Evolutionary conservation across 139 green algal genomes (phyloP).

Genomic region (Limnomonas spitsbergensis): DNA sequence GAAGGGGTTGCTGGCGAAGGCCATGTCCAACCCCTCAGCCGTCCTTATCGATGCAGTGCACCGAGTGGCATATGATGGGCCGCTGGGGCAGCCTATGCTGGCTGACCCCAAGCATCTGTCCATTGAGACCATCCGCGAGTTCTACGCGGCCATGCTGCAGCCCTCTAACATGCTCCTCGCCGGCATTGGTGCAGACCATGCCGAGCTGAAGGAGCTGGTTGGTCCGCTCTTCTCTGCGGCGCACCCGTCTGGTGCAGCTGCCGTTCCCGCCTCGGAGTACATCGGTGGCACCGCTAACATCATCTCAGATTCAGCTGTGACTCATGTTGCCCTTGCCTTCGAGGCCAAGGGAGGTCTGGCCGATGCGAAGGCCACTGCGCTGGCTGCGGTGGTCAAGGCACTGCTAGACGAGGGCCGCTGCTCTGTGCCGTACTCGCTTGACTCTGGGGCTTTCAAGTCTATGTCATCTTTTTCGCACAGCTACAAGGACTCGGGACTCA

Average conservation of each 20-base stretch:
- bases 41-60: conserved; percentile 49
- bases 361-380: conserved; percentile 43
- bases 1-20: conserved; percentile 32
- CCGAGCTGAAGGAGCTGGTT: conserved; percentile 29
- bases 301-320: conserved; percentile 28
- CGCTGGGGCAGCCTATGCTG: conserved; percentile 23
- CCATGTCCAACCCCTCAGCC: conserved; percentile 21
- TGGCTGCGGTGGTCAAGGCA: conserved; percentile 42
- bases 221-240: conserved; percentile 19
- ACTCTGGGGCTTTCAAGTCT: conserved; percentile 25
- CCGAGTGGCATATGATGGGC: conserved; percentile 42
- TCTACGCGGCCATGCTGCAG: conserved; percentile 22
- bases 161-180: conserved; percentile 35
- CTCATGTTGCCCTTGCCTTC: conserved; percentile 46
- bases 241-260: neutral
- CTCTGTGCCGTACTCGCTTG: conserved; percentile 36
- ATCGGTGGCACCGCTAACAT: conserved; percentile 44
- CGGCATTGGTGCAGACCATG: conserved; percentile 34
- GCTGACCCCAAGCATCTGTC: conserved; percentile 21
- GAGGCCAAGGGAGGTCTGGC: conserved; percentile 51
- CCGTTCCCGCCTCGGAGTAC: conserved; percentile 34
- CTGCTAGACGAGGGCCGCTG: conserved; percentile 43
- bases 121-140: conserved; percentile 40
- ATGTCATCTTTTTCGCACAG: conserved; percentile 30
- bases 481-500: conserved; percentile 45